A percentile compares a stretch with the other conserved stretches of the same genome.
phyloP scores from a whole-genome alignment of 2,329 filamentous ascomycete species.

The Curvularia lunata region DNA sequence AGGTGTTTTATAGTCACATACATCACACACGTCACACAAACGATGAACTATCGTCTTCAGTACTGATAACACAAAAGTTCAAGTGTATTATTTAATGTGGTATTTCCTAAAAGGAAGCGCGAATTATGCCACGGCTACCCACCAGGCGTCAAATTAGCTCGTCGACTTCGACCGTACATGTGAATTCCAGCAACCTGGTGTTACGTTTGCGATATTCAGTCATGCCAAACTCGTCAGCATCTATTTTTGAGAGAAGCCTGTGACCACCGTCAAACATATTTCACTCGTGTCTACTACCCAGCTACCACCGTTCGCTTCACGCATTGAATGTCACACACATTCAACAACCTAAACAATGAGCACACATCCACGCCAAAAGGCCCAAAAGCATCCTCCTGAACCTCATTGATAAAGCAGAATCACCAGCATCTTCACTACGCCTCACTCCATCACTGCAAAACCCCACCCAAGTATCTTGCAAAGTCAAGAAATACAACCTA shows the following conservation, averaged over 20 bases:
- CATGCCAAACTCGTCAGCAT: neutral
- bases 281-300: neutral
- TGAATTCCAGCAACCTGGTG: neutral
- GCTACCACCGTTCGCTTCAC: neutral
- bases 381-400: no score
- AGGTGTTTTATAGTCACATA: neutral
- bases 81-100: neutral
- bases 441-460: neutral
- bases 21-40: neutral
- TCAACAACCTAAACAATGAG: no score
- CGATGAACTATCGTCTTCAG: neutral
- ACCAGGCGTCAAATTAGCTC: neutral
- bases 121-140: neutral
- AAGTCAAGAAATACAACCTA: neutral
- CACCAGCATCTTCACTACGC: neutral
- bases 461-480: neutral
- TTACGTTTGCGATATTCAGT: neutral
- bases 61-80: neutral
- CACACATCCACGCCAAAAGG: neutral
- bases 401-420: neutral
- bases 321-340: neutral
- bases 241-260: neutral
- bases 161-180: neutral
- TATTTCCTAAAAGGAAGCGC: neutral
- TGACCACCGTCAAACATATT: neutral